Percentiles rank a stretch among this genome's conserved stretches.
These are phyloP conservation scores for Curvularia sp. DNA, from an alignment of 2,329 filamentous ascomycete genomes.

Conservation along the genomic window DNA sequence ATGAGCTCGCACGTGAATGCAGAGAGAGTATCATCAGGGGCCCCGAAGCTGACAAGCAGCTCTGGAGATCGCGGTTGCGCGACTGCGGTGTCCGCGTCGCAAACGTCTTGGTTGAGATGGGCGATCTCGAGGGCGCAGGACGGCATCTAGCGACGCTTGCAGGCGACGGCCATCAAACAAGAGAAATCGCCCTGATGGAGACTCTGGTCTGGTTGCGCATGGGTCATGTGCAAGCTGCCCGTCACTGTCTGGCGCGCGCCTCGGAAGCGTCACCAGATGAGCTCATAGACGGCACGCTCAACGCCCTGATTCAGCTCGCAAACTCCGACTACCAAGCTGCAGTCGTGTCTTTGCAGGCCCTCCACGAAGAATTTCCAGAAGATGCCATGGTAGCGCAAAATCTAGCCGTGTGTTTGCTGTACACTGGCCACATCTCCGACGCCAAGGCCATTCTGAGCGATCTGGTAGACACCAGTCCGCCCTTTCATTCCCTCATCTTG, in stretches of 20 bases:
- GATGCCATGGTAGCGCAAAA: constrained; percentile 83
- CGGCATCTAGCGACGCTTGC: constrained; percentile 71
- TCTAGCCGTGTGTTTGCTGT: constrained; percentile 81
- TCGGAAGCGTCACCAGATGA: constrained; percentile 34
- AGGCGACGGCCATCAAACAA: constrained; percentile 12
- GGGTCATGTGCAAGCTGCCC: constrained; percentile 76
- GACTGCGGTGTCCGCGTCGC: constrained; percentile 75
- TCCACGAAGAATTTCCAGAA: constrained; percentile 57
- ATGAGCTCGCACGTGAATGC: constrained; percentile 84
- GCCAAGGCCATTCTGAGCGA: constrained; percentile 72
- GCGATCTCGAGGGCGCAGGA: constrained; percentile 80
- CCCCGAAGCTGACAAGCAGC: constrained; percentile 60
- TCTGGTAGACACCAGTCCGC: constrained; percentile 64
- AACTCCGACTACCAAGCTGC: constrained; percentile 75
- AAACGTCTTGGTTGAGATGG: constrained; percentile 81
- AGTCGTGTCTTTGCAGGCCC: constrained; percentile 64
- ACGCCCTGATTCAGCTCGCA: constrained; percentile 78
- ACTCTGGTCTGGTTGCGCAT: constrained; percentile 78
- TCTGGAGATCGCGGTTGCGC: constrained; percentile 75
- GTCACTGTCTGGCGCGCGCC: constrained; percentile 57
- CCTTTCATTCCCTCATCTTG: constrained; percentile 82
- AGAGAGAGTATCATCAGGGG: constrained; percentile 61
- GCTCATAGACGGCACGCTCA: constrained; percentile 57
- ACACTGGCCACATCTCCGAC: constrained; percentile 72
- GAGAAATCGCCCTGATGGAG: constrained; percentile 52